Percentiles rank a stretch among this genome's conserved stretches.
Evolutionary conservation across 805 yeast genomes (phyloP).

Genomic region (Yarrowia divulgata): DNA sequence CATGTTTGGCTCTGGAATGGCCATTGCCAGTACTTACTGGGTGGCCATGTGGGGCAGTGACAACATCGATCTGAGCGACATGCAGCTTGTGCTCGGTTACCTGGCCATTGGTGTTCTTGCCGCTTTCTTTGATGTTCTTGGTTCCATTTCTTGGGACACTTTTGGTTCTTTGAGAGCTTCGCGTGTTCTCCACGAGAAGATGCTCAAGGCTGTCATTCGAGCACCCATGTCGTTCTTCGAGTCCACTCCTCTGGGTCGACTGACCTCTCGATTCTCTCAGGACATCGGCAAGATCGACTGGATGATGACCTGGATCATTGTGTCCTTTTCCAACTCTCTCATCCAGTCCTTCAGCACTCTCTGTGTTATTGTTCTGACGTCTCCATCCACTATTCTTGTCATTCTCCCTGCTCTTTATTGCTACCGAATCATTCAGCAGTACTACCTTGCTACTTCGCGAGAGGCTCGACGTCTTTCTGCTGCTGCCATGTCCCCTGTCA

Average conservation of each 20-base stretch:
- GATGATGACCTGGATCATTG: constrained; percentile 54
- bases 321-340: constrained; percentile 50
- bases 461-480: constrained; percentile 79
- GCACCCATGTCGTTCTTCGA: constrained; percentile 97
- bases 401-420: constrained; percentile 71
- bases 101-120: constrained; percentile 61
- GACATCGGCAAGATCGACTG: constrained; percentile 91
- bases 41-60: constrained; percentile 90
- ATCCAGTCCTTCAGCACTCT: constrained; percentile 62
- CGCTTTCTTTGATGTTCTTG: constrained; percentile 61
- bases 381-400: constrained; percentile 78
- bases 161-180: constrained; percentile 45
- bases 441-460: constrained; percentile 72
- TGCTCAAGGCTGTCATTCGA: constrained; percentile 75
- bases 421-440: constrained; percentile 73
- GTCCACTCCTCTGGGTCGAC: constrained; percentile 92
- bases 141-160: constrained; percentile 67
- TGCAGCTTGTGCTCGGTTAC: constrained; percentile 71
- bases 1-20: constrained; percentile 60
- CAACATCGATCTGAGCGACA: constrained; percentile 63
- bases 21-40: constrained; percentile 78
- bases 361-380: constrained; percentile 81
- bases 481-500: constrained; percentile 75
- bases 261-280: constrained; percentile 86
- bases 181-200: constrained; percentile 66